These are phyloP conservation scores for Viola pubescens DNA, from an alignment of 441 rosid species.

Conservation along the genomic window DNA sequence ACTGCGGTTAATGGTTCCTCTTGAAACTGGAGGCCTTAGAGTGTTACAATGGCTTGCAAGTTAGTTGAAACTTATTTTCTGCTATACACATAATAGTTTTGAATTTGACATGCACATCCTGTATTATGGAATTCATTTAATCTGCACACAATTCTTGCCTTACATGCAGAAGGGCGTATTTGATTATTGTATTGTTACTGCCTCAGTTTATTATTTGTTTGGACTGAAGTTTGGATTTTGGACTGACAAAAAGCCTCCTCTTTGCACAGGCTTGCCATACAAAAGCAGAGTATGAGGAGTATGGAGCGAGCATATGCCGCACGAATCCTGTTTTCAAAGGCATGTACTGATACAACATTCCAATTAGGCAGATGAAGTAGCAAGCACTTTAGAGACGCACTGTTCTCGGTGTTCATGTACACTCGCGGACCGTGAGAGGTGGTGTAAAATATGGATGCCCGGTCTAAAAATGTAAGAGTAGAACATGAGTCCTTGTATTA, in stretches of 20 bases:
- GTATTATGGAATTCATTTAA: too few relatives aligned
- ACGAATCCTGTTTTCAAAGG: slow-evolving; percentile 97
- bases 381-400: slow-evolving; percentile 10
- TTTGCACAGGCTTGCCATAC: slow-evolving; percentile 81
- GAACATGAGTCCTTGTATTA: slow-evolving; percentile 24
- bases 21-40: too few relatives aligned
- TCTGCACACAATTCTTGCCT: too few relatives aligned
- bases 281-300: slow-evolving; percentile 93
- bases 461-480: slow-evolving; percentile 14
- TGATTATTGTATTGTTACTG: background rate
- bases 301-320: slow-evolving; percentile 98
- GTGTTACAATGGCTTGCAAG: too few relatives aligned
- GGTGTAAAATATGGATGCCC: slow-evolving; percentile 22
- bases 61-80: too few relatives aligned
- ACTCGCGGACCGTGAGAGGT: slow-evolving; percentile 10
- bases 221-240: background rate
- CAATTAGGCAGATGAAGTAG: slow-evolving; percentile 16
- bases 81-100: too few relatives aligned
- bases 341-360: slow-evolving; percentile 51
- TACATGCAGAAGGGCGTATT: too few relatives aligned
- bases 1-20: too few relatives aligned
- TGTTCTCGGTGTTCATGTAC: slow-evolving; percentile 13
- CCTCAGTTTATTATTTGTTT: background rate
- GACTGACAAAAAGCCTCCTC: slow-evolving; percentile 9
- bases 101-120: too few relatives aligned